Evolutionary conservation across 768 basidiomycete species (phyloP).

Genomic region (Leccinum incarnatum): DNA sequence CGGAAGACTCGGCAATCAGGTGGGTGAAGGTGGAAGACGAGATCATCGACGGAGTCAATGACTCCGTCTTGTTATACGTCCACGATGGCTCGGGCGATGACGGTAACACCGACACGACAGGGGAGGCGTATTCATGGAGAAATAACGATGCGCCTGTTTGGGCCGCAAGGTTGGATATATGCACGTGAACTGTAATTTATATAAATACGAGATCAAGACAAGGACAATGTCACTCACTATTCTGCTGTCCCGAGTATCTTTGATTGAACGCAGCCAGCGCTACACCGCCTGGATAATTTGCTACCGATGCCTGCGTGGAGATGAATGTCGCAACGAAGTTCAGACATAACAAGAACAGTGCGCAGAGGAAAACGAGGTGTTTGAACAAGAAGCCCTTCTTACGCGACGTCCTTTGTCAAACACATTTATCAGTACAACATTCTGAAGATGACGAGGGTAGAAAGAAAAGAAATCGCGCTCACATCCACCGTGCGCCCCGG

Average conservation of each 20-base stretch:
- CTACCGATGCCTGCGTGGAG: slow-evolving; percentile 54
- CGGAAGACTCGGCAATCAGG: slow-evolving; percentile 51
- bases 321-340: slow-evolving; percentile 57
- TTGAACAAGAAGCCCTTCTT: slow-evolving; percentile 49
- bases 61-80: slow-evolving; percentile 85
- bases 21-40: slow-evolving; percentile 51
- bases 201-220: not conserved
- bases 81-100: slow-evolving; percentile 35
- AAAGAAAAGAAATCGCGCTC: slow-evolving; percentile 26
- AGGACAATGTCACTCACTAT: slow-evolving; percentile 25
- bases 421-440: not conserved
- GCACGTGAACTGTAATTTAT: slow-evolving; percentile 52
- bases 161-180: slow-evolving; percentile 81
- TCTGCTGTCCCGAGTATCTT: slow-evolving; percentile 34
- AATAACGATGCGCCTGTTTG: slow-evolving; percentile 92
- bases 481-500: slow-evolving; percentile 62
- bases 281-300: slow-evolving; percentile 88
- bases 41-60: slow-evolving; percentile 45
- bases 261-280: slow-evolving; percentile 66
- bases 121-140: slow-evolving; percentile 63
- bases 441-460: not conserved
- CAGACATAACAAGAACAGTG: slow-evolving; percentile 45
- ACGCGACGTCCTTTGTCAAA: slow-evolving; percentile 39
- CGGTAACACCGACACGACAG: slow-evolving; percentile 31
- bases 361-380: slow-evolving; percentile 42